These are phyloP conservation scores for Fusarium tanahbumbuense DNA, from an alignment of 2,329 filamentous ascomycete species.

Conservation along the genomic window DNA sequence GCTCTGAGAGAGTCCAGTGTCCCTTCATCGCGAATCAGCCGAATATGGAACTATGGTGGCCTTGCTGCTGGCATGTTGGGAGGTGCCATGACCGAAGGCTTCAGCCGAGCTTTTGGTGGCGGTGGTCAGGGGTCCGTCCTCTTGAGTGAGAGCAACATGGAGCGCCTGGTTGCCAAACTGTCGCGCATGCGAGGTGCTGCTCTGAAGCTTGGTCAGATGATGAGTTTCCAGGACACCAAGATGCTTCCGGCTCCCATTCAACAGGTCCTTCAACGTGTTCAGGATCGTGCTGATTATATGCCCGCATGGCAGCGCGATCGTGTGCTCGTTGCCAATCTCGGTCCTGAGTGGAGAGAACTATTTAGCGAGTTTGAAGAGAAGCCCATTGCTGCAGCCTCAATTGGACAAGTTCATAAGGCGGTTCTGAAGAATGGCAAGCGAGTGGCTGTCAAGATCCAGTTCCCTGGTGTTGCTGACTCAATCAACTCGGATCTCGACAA, in stretches of 20 bases:
- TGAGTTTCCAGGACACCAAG: conserved; percentile 97
- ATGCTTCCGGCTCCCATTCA: conserved; percentile 91
- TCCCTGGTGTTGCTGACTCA: conserved; percentile 93
- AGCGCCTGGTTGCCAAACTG: conserved; percentile 89
- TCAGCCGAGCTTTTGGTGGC: conserved; percentile 82
- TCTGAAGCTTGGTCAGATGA: conserved; percentile 97
- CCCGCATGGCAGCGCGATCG: conserved; percentile 90
- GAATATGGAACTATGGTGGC: conserved; percentile 94
- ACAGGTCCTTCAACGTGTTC: conserved; percentile 90
- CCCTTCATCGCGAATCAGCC: conserved; percentile 85
- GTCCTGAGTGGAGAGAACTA: conserved; percentile 83
- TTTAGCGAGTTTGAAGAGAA: conserved; percentile 89
- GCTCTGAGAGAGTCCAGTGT: conserved; percentile 89
- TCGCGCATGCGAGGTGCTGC: conserved; percentile 97
- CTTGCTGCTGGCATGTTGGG: conserved; percentile 95
- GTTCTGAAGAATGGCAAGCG: conserved; percentile 77
- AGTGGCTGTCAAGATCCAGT: conserved; percentile 97
- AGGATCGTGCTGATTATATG: conserved; percentile 98
- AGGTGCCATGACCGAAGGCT: conserved; percentile 85
- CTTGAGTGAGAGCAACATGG: conserved; percentile 90
- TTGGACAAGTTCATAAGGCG: conserved; percentile 94
- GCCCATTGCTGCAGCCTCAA: conserved; percentile 94
- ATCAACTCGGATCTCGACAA: conserved; percentile 98
- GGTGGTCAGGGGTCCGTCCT: conserved; percentile 79
- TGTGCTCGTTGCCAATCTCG: conserved; percentile 83